These are phyloP conservation scores for Monosporascus sp. DNA, from an alignment of 2,329 filamentous ascomycete genomes.

Conservation along the genomic window DNA sequence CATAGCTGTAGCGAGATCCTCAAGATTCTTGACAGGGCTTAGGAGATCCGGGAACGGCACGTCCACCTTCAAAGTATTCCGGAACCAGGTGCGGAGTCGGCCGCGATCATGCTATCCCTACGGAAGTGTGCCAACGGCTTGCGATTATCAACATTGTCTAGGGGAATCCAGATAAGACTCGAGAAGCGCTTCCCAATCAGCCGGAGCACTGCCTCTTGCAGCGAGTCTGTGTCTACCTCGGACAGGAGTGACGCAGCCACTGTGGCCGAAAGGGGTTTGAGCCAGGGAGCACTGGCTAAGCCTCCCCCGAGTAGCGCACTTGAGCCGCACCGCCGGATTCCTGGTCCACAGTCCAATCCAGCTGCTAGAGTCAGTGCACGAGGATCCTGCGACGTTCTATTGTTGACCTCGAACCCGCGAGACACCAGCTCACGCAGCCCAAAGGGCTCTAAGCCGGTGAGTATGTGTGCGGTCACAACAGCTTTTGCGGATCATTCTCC, in stretches of 20 bases:
- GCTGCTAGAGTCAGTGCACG: slow-evolving; percentile 6
- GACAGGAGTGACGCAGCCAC: not conserved
- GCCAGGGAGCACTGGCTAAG: not conserved
- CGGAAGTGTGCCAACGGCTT: slow-evolving; percentile 1
- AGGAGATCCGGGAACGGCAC: slow-evolving; percentile 20
- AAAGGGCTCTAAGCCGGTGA: slow-evolving; percentile 15
- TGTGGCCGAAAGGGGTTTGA: not conserved
- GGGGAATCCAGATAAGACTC: slow-evolving; percentile 5
- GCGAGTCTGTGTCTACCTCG: slow-evolving; percentile 8
- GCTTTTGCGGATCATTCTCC: no score
- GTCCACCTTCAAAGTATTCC: slow-evolving; percentile 25
- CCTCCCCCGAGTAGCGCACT: not conserved
- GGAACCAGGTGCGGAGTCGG: slow-evolving; percentile 31
- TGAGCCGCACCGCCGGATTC: slow-evolving; percentile 15
- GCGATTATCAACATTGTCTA: slow-evolving; percentile 15
- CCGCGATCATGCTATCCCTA: slow-evolving; percentile 31
- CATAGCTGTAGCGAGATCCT: no score
- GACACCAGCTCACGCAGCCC: slow-evolving; percentile 8
- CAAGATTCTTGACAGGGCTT: slow-evolving; percentile 2
- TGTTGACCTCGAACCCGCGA: slow-evolving; percentile 13
- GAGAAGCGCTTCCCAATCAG: not conserved
- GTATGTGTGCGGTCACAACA: slow-evolving; percentile 7
- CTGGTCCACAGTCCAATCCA: not conserved
- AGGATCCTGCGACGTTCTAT: not conserved
- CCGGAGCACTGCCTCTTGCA: slow-evolving; percentile 14